Percentiles rank a stretch among this genome's conserved stretches.
phyloP scores from a whole-genome alignment of 2,329 filamentous ascomycete genomes.

The Pseudopithomyces maydicus region DNA sequence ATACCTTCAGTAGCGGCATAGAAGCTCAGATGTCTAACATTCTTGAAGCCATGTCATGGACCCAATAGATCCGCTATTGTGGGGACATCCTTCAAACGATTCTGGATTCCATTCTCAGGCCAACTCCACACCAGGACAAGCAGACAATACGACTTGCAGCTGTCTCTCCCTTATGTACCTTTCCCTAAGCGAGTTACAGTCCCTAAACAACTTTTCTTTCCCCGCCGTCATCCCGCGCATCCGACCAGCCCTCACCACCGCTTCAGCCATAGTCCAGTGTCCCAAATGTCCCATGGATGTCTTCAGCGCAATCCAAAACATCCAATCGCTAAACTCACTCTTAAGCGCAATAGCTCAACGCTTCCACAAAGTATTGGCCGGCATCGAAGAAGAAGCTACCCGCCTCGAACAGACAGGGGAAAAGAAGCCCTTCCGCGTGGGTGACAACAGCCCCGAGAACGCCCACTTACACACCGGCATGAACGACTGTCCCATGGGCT shows the following conservation, averaged over 20 bases:
- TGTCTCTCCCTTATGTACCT: slow-evolving; percentile 55
- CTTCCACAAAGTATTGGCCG: slow-evolving; percentile 47
- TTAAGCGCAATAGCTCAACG: slow-evolving; percentile 49
- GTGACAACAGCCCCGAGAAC: slow-evolving; percentile 46
- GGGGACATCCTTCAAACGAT: not conserved
- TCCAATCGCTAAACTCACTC: slow-evolving; percentile 48
- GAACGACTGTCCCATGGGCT: slow-evolving; percentile 50
- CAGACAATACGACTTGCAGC: slow-evolving; percentile 39
- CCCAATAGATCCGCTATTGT: slow-evolving; percentile 6
- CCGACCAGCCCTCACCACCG: slow-evolving; percentile 48
- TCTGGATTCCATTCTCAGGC: not conserved
- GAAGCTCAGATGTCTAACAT: not conserved
- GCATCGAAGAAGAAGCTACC: slow-evolving; percentile 48
- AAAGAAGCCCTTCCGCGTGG: slow-evolving; percentile 51
- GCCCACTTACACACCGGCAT: slow-evolving; percentile 51
- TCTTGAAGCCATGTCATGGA: not conserved
- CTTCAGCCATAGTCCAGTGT: slow-evolving; percentile 48
- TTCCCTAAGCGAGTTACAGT: slow-evolving; percentile 48
- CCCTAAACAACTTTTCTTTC: slow-evolving; percentile 46
- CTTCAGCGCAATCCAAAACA: slow-evolving; percentile 53
- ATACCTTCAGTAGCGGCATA: not conserved
- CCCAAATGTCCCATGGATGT: slow-evolving; percentile 48
- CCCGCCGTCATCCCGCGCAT: slow-evolving; percentile 50
- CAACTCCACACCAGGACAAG: slow-evolving; percentile 1
- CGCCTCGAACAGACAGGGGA: slow-evolving; percentile 33